Evolutionary conservation across 1,139 yeast species (phyloP).

Genomic region (Yamadazyma triangularis): DNA sequence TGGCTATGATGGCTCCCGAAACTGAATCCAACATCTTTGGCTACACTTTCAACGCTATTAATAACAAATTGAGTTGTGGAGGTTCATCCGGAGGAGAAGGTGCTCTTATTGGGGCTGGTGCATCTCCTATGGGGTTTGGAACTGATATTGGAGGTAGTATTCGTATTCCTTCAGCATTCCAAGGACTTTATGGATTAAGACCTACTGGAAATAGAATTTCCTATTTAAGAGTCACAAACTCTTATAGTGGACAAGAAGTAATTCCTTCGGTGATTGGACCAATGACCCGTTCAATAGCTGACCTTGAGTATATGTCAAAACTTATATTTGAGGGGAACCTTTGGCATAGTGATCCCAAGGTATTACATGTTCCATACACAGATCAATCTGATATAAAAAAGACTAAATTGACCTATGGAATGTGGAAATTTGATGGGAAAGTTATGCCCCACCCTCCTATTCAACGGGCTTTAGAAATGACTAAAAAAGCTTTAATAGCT

Average conservation of each 20-base stretch:
- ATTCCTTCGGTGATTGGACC: slow-evolving; percentile 21
- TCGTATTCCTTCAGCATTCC: slow-evolving; percentile 51
- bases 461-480: slow-evolving; percentile 11
- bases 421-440: slow-evolving; percentile 10
- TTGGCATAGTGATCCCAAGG: slow-evolving; percentile 12
- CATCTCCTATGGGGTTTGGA: slow-evolving; percentile 35
- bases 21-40: slow-evolving; percentile 12
- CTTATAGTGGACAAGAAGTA: slow-evolving; percentile 16
- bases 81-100: slow-evolving; percentile 28
- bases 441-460: slow-evolving; percentile 16
- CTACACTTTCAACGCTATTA: slow-evolving; percentile 20
- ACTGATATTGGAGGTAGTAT: slow-evolving; percentile 66
- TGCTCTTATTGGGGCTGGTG: slow-evolving; percentile 15
- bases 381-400: slow-evolving; percentile 2
- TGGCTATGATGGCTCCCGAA: slow-evolving; percentile 14
- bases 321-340: slow-evolving; percentile 14
- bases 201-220: slow-evolving; percentile 33
- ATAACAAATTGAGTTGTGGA: slow-evolving; percentile 19
- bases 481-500: slow-evolving; percentile 7
- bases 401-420: slow-evolving; percentile 11
- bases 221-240: slow-evolving; percentile 10
- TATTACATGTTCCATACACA: slow-evolving; percentile 14
- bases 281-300: slow-evolving; percentile 18
- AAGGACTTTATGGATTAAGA: slow-evolving; percentile 51
- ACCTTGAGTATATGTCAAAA: slow-evolving; percentile 18